Evolutionary conservation across 1,139 yeast species (phyloP).

Genomic region (Magnusiomyces suaveolens): DNA sequence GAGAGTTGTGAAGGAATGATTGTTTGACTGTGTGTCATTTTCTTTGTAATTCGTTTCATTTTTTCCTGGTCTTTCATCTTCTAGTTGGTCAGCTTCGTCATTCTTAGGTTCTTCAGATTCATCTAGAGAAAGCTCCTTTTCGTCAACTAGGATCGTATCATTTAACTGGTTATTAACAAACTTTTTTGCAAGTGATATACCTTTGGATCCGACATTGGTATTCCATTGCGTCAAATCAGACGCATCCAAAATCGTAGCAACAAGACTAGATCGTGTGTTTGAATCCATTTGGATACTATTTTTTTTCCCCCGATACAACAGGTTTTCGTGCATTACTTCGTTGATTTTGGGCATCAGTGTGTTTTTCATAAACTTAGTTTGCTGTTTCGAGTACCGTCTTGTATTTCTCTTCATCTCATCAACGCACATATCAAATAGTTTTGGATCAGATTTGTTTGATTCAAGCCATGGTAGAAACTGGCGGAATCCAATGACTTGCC

Average conservation of each 20-base stretch:
- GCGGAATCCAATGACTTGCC: conserved; percentile 94
- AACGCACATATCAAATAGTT: conserved; percentile 40
- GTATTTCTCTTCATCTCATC: conserved; percentile 78
- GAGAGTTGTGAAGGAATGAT: conserved; percentile 21
- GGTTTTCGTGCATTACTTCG: conserved; percentile 3
- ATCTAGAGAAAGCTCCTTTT: neutral
- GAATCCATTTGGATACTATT: neutral
- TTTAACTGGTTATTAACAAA: conserved; percentile 30
- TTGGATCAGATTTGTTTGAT: conserved; percentile 20
- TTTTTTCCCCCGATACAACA: neutral
- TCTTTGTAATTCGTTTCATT: neutral
- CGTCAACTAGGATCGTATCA: conserved; percentile 9
- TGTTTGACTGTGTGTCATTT: conserved; percentile 1
- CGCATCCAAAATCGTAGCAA: conserved; percentile 64
- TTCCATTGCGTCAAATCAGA: conserved; percentile 59
- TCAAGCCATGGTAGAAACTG: conserved; percentile 79
- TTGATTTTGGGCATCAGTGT: conserved; percentile 49
- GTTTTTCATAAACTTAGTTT: conserved; percentile 86
- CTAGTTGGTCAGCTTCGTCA: neutral
- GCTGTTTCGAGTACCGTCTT: conserved; percentile 77
- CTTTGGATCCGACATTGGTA: conserved; percentile 45
- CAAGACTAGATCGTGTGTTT: conserved; percentile 53
- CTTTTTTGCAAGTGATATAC: conserved; percentile 40
- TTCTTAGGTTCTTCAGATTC: neutral
- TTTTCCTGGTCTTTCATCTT: neutral